Evolutionary conservation across 352 stramenopile genomes (phyloP).

Genomic region (Pythium coloratum): DNA sequence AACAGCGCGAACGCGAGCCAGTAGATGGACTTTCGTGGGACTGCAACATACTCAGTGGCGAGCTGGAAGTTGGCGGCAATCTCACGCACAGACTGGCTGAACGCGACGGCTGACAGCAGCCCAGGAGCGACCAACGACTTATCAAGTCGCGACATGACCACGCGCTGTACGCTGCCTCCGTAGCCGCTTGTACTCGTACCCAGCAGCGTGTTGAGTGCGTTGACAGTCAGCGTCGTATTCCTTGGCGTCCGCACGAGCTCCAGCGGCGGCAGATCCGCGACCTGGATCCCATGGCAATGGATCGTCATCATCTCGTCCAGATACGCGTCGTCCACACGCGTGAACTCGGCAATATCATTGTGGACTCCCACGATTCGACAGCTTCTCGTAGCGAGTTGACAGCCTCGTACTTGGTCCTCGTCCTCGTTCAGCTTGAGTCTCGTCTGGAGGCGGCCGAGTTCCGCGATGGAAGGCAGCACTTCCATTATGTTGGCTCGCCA

Average conservation of each 20-base stretch:
- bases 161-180: background rate
- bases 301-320: background rate
- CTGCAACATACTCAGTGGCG: background rate
- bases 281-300: background rate
- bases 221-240: background rate
- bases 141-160: background rate
- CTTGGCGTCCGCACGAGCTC: background rate
- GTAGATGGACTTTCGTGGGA: background rate
- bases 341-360: background rate
- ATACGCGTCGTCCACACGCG: background rate
- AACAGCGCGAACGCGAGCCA: slow-evolving; percentile 8
- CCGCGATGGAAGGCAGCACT: background rate
- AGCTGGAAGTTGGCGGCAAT: background rate
- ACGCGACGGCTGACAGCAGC: background rate
- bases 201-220: background rate
- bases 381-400: background rate
- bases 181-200: background rate
- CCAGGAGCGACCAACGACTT: background rate
- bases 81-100: slow-evolving; percentile 2
- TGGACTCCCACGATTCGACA: background rate
- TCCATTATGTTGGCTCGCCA: background rate
- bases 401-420: background rate
- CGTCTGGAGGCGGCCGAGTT: background rate
- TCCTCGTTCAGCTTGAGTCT: background rate
- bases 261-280: background rate